These are phyloP conservation scores for Bauhinia variegata DNA, from an alignment of 306 rosid species.

Conservation along the genomic window DNA sequence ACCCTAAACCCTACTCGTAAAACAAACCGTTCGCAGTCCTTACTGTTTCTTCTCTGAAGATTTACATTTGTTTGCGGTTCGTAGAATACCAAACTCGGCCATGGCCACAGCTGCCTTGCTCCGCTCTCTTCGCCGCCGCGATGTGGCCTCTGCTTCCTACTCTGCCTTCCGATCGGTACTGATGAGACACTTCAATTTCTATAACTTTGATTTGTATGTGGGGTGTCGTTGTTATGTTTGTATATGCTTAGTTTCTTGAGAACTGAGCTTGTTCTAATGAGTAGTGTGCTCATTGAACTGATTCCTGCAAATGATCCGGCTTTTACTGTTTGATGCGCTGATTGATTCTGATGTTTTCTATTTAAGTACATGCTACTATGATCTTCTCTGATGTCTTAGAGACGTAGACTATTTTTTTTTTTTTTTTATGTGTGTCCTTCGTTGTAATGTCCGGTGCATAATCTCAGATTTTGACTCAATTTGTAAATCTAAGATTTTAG, in stretches of 20 bases:
- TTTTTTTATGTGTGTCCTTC: neutral
- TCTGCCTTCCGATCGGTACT: constrained; percentile 67
- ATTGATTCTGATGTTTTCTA: neutral
- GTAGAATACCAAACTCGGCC: neutral
- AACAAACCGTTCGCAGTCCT: neutral
- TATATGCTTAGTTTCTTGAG: neutral
- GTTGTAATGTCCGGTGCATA: too few species aligned
- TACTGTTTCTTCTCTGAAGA: neutral
- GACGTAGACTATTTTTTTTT: neutral
- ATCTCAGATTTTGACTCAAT: too few species aligned
- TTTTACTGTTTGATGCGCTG: neutral
- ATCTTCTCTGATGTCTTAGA: neutral
- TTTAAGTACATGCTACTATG: too few species aligned
- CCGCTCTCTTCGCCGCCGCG: constrained; percentile 62
- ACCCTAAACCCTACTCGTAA: constrained; percentile 43
- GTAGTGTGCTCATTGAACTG: neutral
- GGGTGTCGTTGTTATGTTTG: neutral
- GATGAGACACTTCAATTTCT: neutral
- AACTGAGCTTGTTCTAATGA: neutral
- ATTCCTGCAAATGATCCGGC: neutral
- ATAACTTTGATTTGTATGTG: neutral
- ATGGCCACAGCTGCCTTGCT: constrained; percentile 63
- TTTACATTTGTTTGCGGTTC: neutral
- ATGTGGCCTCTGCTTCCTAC: constrained; percentile 52
- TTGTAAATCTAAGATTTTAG: too few species aligned